phyloP scores from a whole-genome alignment of 2,329 filamentous ascomycete genomes.

The Didymella exigua region DNA sequence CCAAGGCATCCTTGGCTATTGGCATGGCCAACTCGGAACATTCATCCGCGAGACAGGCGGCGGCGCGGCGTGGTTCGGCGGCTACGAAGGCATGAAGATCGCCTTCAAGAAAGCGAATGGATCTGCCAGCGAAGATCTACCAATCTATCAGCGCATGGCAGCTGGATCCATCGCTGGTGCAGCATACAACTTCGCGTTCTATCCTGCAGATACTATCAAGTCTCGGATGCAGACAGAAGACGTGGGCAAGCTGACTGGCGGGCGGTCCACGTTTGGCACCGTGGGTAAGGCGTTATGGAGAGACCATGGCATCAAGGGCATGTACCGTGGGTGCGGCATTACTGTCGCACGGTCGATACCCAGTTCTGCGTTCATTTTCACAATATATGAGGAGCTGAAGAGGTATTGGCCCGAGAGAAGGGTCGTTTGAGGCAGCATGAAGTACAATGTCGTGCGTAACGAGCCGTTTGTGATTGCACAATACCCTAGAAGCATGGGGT shows the following conservation, averaged over 20 bases:
- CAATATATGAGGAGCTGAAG: constrained; percentile 88
- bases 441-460: constrained; percentile 3
- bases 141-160: constrained; percentile 84
- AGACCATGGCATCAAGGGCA: constrained; percentile 77
- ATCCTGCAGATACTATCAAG: constrained; percentile 96
- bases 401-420: constrained; percentile 40
- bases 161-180: constrained; percentile 89
- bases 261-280: constrained; percentile 70
- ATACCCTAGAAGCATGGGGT: constrained; percentile 12
- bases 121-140: constrained; percentile 62
- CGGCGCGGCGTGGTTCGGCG: constrained; percentile 87
- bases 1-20: constrained; percentile 85
- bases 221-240: constrained; percentile 93
- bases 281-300: constrained; percentile 79
- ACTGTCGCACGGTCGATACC: constrained; percentile 87
- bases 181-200: constrained; percentile 96
- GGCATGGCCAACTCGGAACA: constrained; percentile 93
- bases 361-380: constrained; percentile 98
- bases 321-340: constrained; percentile 95
- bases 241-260: constrained; percentile 59
- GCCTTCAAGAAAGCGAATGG: constrained; percentile 64
- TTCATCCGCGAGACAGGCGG: constrained; percentile 93
- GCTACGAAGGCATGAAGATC: constrained; percentile 62
- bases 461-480: constrained; percentile 8
- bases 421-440: neutral